Percentiles rank a stretch among this genome's conserved stretches.
Evolutionary conservation across 2,329 filamentous ascomycete genomes (phyloP).

Genomic region (Xenosphaeropsis pyriputrescens): DNA sequence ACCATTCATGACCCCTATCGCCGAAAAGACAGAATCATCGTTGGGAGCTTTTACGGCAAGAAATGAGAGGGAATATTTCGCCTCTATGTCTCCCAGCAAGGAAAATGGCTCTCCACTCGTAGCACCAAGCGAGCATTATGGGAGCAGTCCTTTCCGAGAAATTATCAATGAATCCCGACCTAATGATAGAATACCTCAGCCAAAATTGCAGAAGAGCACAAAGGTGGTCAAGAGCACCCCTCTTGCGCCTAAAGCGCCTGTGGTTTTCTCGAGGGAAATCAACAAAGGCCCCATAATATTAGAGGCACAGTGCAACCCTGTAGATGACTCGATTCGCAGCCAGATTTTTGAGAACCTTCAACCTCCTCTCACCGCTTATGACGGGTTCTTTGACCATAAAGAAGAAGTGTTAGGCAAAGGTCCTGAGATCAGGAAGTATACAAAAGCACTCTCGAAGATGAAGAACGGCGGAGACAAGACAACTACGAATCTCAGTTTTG

Average conservation of each 20-base stretch:
- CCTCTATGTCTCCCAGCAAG: constrained; percentile 66
- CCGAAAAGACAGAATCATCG: constrained; percentile 85
- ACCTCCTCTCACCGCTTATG: constrained; percentile 58
- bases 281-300: constrained; percentile 61
- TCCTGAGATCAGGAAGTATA: constrained; percentile 67
- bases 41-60: constrained; percentile 50
- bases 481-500: constrained; percentile 37
- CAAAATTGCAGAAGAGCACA: constrained; percentile 31
- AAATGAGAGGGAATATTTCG: constrained; percentile 40
- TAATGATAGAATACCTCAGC: constrained; percentile 32
- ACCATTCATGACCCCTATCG: constrained; percentile 98
- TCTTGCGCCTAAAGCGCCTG: constrained; percentile 18
- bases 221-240: constrained; percentile 23
- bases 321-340: constrained; percentile 59
- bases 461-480: constrained; percentile 37
- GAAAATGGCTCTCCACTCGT: constrained; percentile 11
- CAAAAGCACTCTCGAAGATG: constrained; percentile 38
- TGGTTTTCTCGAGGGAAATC: constrained; percentile 22
- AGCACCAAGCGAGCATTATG: constrained; percentile 19
- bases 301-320: constrained; percentile 77
- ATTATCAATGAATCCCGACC: constrained; percentile 37
- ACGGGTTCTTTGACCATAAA: constrained; percentile 66
- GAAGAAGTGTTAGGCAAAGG: constrained; percentile 49
- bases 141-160: constrained; percentile 60
- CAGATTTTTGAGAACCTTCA: constrained; percentile 62